These are phyloP conservation scores for Rhizopus stolonifer DNA, from an alignment of 371 early-diverging fungal species.

Conservation along the genomic window DNA sequence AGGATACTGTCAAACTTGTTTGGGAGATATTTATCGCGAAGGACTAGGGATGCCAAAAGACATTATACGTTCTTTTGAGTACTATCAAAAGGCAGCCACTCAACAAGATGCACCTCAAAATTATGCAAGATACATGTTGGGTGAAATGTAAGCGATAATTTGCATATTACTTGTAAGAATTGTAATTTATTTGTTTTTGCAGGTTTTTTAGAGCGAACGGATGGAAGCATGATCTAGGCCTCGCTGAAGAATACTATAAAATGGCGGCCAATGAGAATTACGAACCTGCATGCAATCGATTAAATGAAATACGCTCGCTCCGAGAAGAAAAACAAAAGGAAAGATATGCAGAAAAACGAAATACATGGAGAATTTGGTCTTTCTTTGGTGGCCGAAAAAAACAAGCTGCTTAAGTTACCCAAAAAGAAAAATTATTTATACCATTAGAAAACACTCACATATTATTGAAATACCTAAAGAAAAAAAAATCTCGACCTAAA, in stretches of 20 bases:
- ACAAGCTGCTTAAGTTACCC: conserved; percentile 10
- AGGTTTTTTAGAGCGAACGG: conserved; percentile 48
- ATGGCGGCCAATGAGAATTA: conserved; percentile 45
- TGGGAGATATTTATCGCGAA: conserved; percentile 47
- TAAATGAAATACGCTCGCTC: conserved; percentile 15
- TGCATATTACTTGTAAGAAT: no score
- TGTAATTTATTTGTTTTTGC: conserved; percentile 1
- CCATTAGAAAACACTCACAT: conserved; percentile 1
- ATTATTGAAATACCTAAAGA: not conserved
- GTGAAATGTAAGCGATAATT: conserved; percentile 52
- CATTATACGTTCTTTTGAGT: conserved; percentile 38
- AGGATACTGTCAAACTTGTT: conserved; percentile 47
- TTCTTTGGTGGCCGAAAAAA: conserved; percentile 19
- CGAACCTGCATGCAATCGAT: conserved; percentile 31
- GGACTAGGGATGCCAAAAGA: conserved; percentile 48
- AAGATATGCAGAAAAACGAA: conserved; percentile 15
- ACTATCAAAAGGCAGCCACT: conserved; percentile 51
- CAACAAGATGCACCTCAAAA: conserved; percentile 51
- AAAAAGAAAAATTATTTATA: not conserved
- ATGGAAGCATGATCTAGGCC: conserved; percentile 38
- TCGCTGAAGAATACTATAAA: conserved; percentile 46
- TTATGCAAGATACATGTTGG: conserved; percentile 49
- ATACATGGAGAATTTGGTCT: conserved; percentile 27
- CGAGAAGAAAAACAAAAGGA: conserved; percentile 17
- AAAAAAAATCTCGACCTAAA: no score